These are phyloP conservation scores for Castanopsis chinensis DNA, from an alignment of 306 rosid species.

Conservation along the genomic window DNA sequence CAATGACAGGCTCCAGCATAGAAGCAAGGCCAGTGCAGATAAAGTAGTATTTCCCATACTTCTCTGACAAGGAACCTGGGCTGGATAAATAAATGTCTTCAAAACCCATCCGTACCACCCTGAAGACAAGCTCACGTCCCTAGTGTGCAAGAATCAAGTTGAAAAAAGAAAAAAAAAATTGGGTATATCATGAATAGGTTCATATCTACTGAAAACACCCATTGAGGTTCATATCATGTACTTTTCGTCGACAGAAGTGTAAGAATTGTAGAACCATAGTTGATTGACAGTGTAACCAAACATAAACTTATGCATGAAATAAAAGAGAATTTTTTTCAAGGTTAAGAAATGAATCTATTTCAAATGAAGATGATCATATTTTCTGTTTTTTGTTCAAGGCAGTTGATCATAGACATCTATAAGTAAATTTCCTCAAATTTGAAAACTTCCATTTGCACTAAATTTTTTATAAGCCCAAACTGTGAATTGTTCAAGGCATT, in stretches of 20 bases:
- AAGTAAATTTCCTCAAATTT: not conserved
- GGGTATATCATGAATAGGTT: not conserved
- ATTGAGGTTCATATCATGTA: not conserved
- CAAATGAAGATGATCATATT: no score
- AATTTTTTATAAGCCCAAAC: not conserved
- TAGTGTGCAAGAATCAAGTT: constrained; percentile 13
- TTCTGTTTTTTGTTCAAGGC: not conserved
- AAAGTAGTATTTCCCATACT: constrained; percentile 78
- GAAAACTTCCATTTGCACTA: not conserved
- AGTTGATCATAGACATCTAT: not conserved
- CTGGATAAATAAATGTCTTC: constrained; percentile 86
- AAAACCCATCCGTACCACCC: constrained; percentile 94
- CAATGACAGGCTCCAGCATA: constrained; percentile 70
- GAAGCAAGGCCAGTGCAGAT: constrained; percentile 98
- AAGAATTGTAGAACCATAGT: not conserved
- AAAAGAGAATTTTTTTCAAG: no score
- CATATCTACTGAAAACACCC: not conserved
- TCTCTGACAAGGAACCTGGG: constrained; percentile 79
- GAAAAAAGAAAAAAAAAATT: not conserved
- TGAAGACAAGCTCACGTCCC: constrained; percentile 83
- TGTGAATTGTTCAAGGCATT: not conserved
- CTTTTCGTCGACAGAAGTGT: not conserved
- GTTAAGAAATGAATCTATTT: not conserved
- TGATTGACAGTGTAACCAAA: not conserved
- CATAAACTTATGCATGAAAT: not conserved